phyloP scores from a whole-genome alignment of 371 early-diverging fungal species.

The Mucor piriformis region DNA sequence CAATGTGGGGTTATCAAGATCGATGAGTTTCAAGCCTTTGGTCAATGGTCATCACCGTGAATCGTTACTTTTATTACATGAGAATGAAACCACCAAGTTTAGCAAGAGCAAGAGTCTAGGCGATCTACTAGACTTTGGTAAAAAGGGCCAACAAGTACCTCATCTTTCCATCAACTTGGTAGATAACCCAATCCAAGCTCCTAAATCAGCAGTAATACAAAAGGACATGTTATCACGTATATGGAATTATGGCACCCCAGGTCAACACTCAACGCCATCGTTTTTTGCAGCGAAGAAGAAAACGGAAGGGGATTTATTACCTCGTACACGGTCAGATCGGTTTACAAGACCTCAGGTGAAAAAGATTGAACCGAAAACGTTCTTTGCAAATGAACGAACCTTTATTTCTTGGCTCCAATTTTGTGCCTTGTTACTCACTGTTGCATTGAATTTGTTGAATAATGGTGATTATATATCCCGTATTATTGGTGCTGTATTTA shows the following conservation, averaged over 20 bases:
- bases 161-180: conserved; percentile 20
- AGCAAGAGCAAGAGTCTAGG: conserved; percentile 15
- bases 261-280: not conserved
- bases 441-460: conserved; percentile 72
- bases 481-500: conserved; percentile 34
- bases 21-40: conserved; percentile 50
- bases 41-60: conserved; percentile 51
- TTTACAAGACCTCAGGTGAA: conserved; percentile 9
- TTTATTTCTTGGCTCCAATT: conserved; percentile 86
- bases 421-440: conserved; percentile 65
- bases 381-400: conserved; percentile 92
- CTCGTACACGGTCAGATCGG: conserved; percentile 3
- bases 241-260: conserved; percentile 13
- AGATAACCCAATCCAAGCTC: not conserved
- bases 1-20: conserved; percentile 55
- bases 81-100: conserved; percentile 15
- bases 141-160: not conserved
- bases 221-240: conserved; percentile 24
- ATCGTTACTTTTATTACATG: conserved; percentile 23
- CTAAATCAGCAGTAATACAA: not conserved
- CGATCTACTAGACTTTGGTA: not conserved
- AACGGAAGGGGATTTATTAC: not conserved
- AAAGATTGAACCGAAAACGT: conserved; percentile 55
- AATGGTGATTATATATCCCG: conserved; percentile 58
- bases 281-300: conserved; percentile 1